phyloP scores from a whole-genome alignment of 805 yeast species.

The Metschnikowia arizonensis region DNA sequence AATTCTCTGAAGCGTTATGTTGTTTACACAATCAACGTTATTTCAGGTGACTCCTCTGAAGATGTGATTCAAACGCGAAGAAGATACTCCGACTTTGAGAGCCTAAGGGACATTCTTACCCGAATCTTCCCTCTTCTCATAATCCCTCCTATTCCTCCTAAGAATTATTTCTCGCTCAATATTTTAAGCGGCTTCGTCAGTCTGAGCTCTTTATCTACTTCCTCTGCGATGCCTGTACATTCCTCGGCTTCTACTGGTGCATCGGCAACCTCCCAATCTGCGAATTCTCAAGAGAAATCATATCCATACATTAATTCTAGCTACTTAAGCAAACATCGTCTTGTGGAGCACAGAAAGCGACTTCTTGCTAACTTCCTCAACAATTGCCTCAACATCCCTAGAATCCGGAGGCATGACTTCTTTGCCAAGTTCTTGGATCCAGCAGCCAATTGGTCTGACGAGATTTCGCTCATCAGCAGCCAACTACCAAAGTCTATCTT shows the following conservation, averaged over 20 bases:
- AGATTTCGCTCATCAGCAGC: conserved; percentile 30
- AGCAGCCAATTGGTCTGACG: conserved; percentile 79
- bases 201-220: background rate
- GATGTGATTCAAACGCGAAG: conserved; percentile 61
- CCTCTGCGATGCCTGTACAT: background rate
- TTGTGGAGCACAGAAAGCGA: conserved; percentile 44
- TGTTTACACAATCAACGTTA: conserved; percentile 70
- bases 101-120: conserved; percentile 65
- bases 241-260: conserved; percentile 6
- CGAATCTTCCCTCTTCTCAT: conserved; percentile 75
- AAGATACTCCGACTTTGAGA: conserved; percentile 89
- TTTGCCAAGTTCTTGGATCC: conserved; percentile 83
- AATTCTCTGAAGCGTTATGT: conserved; percentile 61
- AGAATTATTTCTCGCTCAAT: conserved; percentile 36
- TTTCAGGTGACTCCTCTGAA: conserved; percentile 35
- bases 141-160: conserved; percentile 87
- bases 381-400: conserved; percentile 58
- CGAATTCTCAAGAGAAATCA: conserved; percentile 6
- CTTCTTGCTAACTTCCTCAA: conserved; percentile 61
- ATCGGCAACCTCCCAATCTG: conserved; percentile 8
- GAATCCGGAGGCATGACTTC: conserved; percentile 54
- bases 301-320: conserved; percentile 39
- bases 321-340: conserved; percentile 33
- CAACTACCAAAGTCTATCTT: conserved; percentile 41
- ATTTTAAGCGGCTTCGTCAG: conserved; percentile 33